Percentiles rank a stretch among this genome's conserved stretches.
These are phyloP conservation scores for Plenodomus lindquistii DNA, from an alignment of 2,329 filamentous ascomycete species.

Conservation along the genomic window DNA sequence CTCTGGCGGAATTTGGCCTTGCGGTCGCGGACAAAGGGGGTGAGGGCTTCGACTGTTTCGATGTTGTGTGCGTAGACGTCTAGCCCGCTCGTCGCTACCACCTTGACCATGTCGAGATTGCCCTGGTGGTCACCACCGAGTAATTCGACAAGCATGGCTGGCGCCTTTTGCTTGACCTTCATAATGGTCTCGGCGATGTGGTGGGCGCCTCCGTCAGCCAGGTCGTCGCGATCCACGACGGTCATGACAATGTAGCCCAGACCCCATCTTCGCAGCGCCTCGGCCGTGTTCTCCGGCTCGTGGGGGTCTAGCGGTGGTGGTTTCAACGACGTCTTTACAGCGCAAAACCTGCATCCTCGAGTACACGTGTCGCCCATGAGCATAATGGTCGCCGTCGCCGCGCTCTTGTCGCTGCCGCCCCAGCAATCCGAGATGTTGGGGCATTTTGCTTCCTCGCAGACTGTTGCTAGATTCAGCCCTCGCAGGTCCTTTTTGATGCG, in stretches of 20 bases:
- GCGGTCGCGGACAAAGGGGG: constrained; percentile 86
- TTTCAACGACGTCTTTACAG: constrained; percentile 82
- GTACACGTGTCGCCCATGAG: constrained; percentile 99
- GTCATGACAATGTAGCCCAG: constrained; percentile 95
- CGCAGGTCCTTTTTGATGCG: constrained; percentile 93
- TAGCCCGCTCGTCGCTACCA: constrained; percentile 84
- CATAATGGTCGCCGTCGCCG: constrained; percentile 98
- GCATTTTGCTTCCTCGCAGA: constrained; percentile 96
- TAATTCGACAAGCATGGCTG: constrained; percentile 77
- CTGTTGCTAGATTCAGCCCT: constrained; percentile 87
- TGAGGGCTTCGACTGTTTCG: constrained; percentile 90
- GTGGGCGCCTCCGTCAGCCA: constrained; percentile 81
- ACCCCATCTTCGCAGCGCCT: constrained; percentile 90
- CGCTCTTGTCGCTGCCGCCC: constrained; percentile 85
- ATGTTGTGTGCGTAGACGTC: constrained; percentile 98
- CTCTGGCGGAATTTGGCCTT: constrained; percentile 88
- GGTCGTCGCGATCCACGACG: constrained; percentile 89
- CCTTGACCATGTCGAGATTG: constrained; percentile 80
- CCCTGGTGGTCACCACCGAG: constrained; percentile 87
- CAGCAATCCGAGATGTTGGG: constrained; percentile 98
- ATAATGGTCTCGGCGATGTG: constrained; percentile 95
- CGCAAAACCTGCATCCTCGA: constrained; percentile 93
- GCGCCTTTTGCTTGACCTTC: constrained; percentile 78
- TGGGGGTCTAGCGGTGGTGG: constrained; percentile 87
- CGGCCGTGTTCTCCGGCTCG: constrained; percentile 95